Evolutionary conservation across 176 grass and related monocot genomes (phyloP), one percentile per base, ranked within the genome.

Genomic region (Rhipidocladum racemiflorum): DNA sequence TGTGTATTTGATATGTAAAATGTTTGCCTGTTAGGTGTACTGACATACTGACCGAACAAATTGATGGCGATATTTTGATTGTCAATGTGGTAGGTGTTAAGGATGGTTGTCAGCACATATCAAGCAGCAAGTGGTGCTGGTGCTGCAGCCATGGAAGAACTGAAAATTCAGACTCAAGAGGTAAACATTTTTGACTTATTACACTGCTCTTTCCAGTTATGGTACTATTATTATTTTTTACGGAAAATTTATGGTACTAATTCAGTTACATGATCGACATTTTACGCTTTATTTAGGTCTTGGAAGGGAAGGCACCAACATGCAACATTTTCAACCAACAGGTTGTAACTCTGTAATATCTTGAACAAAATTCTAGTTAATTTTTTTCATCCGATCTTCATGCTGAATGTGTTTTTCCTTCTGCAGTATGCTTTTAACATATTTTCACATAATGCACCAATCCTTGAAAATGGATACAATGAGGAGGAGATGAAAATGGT

Each of bases 401-500:
- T 39, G 27, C 32, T 76, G 63, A 88, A 80, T 81, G 15, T 72
- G 49, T 72, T 70, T 88, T 65, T 61, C 27, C 25, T 91, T 46
- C 25, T 93, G 84, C 80, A 99, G 92, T 99, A 99, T 87, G 96
- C 96, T 63, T 99, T 99, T 68, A 99, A 99, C 81, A 84, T 99
- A 76, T 95, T 99, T 85, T 99, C 96, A 21, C 96, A 99, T 55
- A 99, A 99, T 87, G 91, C 96, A 18, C 82, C 86, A 32, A 78
- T 99, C 89, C 82, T 93, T 80, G 82, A 88, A 77, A 99, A 99
- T 83, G 96, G 96, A 12, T 99, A 99, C 38, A 99, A 99, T 45
- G 96, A 95, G 75, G 96, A 98, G 81, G 96, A 98, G 69, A 98
- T 98, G 89, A 98, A 98, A 80, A 81, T 98, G 86, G 91, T 98